phyloP scores from a whole-genome alignment of 2,329 filamentous ascomycete genomes.

The Cryphonectria japonica region DNA sequence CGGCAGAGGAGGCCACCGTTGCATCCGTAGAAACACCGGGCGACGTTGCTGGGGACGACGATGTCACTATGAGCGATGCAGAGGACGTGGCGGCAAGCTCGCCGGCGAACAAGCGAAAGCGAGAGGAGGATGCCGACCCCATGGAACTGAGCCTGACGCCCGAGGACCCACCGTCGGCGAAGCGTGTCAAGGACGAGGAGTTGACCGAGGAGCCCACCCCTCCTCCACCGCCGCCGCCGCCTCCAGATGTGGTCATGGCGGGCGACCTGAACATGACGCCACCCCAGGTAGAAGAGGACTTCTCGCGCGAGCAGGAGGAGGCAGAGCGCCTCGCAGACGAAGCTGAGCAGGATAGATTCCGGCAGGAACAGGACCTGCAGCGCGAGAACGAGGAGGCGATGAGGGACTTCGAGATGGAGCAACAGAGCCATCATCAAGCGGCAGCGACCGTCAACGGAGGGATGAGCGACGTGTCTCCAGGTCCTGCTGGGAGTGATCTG shows the following conservation, averaged over 20 bases:
- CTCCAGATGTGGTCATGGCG: conserved; percentile 42
- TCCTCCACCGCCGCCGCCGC: conserved; percentile 49
- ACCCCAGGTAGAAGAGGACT: conserved; percentile 52
- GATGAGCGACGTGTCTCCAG: conserved; percentile 11
- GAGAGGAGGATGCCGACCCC: conserved; percentile 48
- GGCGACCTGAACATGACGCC: conserved; percentile 51
- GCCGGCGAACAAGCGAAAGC: conserved; percentile 67
- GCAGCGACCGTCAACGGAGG: conserved; percentile 15
- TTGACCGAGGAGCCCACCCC: conserved; percentile 43
- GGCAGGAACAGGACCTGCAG: conserved; percentile 43
- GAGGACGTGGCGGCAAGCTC: conserved; percentile 52
- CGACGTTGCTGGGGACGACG: conserved; percentile 39
- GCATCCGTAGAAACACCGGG: conserved; percentile 35
- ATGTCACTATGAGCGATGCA: conserved; percentile 47
- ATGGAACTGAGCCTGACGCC: conserved; percentile 51
- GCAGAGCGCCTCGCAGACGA: conserved; percentile 57
- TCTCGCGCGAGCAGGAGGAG: conserved; percentile 55
- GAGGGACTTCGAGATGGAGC: conserved; percentile 41
- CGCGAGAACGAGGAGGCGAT: conserved; percentile 45
- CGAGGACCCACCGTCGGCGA: conserved; percentile 59
- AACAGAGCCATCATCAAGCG: conserved; percentile 35
- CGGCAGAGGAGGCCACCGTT: conserved; percentile 26
- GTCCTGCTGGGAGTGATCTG: conserved; percentile 10
- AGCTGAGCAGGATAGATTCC: conserved; percentile 39
- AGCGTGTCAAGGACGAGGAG: conserved; percentile 56